Base-by-base conservation (phyloP, 2,329 filamentous ascomycete genomes). In the Bertia moriformis region DNA sequence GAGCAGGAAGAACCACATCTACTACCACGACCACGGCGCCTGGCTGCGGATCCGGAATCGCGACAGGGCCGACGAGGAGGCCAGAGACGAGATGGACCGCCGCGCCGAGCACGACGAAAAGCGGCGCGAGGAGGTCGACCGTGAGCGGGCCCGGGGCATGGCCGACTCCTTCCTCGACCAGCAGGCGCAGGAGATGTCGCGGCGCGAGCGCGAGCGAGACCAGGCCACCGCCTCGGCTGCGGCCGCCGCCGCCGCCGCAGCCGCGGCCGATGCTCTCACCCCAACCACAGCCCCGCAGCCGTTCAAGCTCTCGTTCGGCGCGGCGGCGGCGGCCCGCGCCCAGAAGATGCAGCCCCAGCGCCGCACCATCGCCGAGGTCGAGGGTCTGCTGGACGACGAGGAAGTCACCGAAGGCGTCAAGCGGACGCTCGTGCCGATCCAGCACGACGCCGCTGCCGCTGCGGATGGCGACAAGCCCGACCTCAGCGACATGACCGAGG, bases 301-400 rank as follows among this genome's bases (percentile, higher is more conserved):
- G 17, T 93, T 96, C 71, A 96, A 94, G 58, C 72, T 96, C 41
- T 93, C 87, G 1, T 78, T 96, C 18, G 88, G 88, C 40, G 86
- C 86, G 1, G 85, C 88, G 0, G 84, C 86, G 0, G 86, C 69
- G 48, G 69, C 69, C 0, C 69, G 73, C 38, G 70, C 70, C 0
- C 71, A 72, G 42, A 65, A 68, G 30, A 61, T 62, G 1, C 67
- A 67, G 13, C 63, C 73, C 0, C 67, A 73, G 42, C 73, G 84
- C 43, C 81, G 87, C 43, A 93, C 86, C 0, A 80, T 93, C 44
- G 87, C 87, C 41, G 91, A 98, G 54, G 85, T 98, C 40, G 91
- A 96, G 64, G 86, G 86, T 20, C 67, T 98, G 1, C 67, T 98
- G 46, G 91, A 96, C 61, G 88, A 96, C 58, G 91, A 96, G 58